Conservation (phyloP, 306 rosid species). For the Vigna radiata region DNA sequence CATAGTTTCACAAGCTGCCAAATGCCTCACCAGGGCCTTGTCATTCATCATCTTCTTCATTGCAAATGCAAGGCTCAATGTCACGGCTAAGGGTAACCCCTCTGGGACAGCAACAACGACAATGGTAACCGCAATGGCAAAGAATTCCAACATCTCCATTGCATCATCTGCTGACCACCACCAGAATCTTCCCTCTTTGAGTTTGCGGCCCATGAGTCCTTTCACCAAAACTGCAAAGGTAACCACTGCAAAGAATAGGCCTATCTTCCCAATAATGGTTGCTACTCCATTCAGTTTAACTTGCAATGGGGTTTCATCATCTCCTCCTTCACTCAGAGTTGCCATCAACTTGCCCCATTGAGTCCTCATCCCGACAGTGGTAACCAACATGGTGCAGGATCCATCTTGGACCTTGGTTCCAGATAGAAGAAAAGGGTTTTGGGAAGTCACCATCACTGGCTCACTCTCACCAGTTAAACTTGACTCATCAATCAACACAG, state of each 20-base stretch:
- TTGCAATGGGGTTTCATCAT: conserved; percentile 94
- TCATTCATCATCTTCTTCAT: conserved; percentile 99
- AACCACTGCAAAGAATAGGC: conserved; percentile 77
- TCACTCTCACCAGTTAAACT: conserved; percentile 98
- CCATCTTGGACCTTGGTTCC: conserved; percentile 99
- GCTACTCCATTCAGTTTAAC: conserved; percentile 97
- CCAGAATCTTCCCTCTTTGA: conserved; percentile 72
- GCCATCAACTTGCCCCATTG: conserved; percentile 99
- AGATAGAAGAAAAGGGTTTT: conserved; percentile 85
- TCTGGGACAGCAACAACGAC: conserved; percentile 98
- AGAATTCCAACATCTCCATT: conserved; percentile 77
- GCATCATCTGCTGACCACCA: conserved; percentile 78
- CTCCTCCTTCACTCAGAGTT: conserved; percentile 94
- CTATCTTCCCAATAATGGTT: conserved; percentile 89
- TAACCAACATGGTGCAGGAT: conserved; percentile 85
- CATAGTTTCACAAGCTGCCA: conserved; percentile 98
- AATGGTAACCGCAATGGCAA: conserved; percentile 91
- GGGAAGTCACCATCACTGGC: conserved; percentile 74
- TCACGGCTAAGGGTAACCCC: conserved; percentile 92
- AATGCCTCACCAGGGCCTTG: conserved; percentile 88
- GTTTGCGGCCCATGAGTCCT: conserved; percentile 65
- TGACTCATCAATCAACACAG: conserved; percentile 86
- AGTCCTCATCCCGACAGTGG: conserved; percentile 97
- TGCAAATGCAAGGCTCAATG: conserved; percentile 95
- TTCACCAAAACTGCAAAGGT: conserved; percentile 85